Evolutionary conservation across 495 filamentous ascomycete species (phyloP), one percentile per base, ranked within the genome.

Genomic region (Aspergillus biplanus): DNA sequence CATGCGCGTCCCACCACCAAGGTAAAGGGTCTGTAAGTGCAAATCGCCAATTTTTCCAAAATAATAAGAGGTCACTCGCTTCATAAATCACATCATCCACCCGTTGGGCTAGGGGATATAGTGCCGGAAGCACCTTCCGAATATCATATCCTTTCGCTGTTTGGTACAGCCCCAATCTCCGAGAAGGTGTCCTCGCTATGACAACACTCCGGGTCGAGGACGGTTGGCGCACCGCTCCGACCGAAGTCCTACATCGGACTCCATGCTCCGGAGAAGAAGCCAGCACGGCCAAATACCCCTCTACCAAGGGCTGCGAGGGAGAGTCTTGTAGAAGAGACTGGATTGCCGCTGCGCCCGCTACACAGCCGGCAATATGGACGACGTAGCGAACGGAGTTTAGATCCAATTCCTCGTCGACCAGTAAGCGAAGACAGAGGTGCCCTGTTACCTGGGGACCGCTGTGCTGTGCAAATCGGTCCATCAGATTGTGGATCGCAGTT

Each of bases 381-480:
- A 67, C 63, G 59, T 79, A 75, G 34, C 78, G 75, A n/a, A 81
- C 74, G 8, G 74, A 75, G 16, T 74, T 69, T 0, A 55, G 31
- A 4, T 71, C 70, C 18, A 78, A 76, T 42, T 78, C 76, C 56
- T 84, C 77, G 46, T 85, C 79, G 7, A 90, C 81, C 64, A 90
- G 73, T 48, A 93, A 83, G 62, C 87, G 83, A 52, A 93, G 84
- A 7, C 81, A 85, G 11, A 92, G 69, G 71, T 94, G 91, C 5
- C 91, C 89, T 0, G 89, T 92, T 68, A 89, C 72, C 6, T 75
- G 66, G 6, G 68, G 66, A 0, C 79, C 82, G 9, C 73, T 77
- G 49, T 78, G 79, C 15, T 65, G 59, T 0, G 84, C 85, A 63
- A 90, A 86, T 13, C 64, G 71, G 37, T 82, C 68, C 54, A 89